Conservation (phyloP, 2,329 filamentous ascomycete genomes). For the Talaromyces sp. region DNA sequence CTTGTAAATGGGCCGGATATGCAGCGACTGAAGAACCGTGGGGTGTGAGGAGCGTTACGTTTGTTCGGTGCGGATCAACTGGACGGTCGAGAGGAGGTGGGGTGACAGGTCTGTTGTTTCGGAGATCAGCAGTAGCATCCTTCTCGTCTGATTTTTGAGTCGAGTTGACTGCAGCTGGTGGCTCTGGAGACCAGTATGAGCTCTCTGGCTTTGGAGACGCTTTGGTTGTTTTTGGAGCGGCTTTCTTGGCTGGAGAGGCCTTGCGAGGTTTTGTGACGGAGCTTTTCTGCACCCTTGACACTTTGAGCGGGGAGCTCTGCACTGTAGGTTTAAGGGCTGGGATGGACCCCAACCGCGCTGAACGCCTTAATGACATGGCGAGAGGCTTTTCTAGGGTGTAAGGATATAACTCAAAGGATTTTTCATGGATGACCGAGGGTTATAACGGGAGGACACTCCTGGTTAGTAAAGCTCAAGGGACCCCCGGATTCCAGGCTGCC, state of each 20-base stretch:
- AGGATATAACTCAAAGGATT: not conserved
- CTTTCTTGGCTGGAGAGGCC: slow-evolving; percentile 25
- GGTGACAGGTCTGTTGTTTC: slow-evolving; percentile 50
- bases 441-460: not conserved
- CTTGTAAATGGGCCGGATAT: slow-evolving; percentile 45
- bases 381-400: not conserved
- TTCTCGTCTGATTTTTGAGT: slow-evolving; percentile 39
- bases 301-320: slow-evolving; percentile 24
- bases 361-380: slow-evolving; percentile 57
- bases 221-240: slow-evolving; percentile 12
- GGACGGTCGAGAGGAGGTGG: slow-evolving; percentile 48
- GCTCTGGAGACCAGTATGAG: slow-evolving; percentile 27
- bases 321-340: slow-evolving; percentile 22
- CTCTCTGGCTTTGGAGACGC: slow-evolving; percentile 5
- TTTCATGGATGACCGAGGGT: not conserved
- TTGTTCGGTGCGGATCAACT: slow-evolving; percentile 52
- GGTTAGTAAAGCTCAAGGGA: not conserved
- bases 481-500: too few species aligned
- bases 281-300: slow-evolving; percentile 24
- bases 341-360: slow-evolving; percentile 49
- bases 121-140: slow-evolving; percentile 13
- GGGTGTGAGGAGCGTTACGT: slow-evolving; percentile 52
- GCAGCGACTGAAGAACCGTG: slow-evolving; percentile 51
- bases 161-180: slow-evolving; percentile 13
- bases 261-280: slow-evolving; percentile 36